Percentiles rank a stretch among this genome's conserved stretches.
Conservation (phyloP, 148 eudicot species). For the Silene uniflora region DNA sequence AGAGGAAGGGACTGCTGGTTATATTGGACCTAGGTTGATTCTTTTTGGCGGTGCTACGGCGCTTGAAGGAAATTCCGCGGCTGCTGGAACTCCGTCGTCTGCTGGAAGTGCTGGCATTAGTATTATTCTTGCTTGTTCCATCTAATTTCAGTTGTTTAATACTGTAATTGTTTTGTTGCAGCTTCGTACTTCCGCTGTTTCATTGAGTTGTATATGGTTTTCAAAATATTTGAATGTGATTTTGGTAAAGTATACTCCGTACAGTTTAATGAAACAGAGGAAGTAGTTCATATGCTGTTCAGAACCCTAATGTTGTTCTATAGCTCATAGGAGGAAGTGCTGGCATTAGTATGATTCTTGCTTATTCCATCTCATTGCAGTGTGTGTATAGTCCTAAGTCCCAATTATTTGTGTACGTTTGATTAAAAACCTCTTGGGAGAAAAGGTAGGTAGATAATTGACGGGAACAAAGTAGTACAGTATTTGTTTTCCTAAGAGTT, state of each 20-base stretch:
- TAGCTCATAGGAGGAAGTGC: slow-evolving; percentile 54
- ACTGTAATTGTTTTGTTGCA: neutral
- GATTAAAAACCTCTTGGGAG: too few species aligned
- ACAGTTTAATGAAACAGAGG: too few species aligned
- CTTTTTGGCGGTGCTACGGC: slow-evolving; percentile 99
- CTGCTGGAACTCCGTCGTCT: slow-evolving; percentile 79
- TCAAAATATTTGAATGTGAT: too few species aligned
- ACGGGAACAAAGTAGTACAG: neutral
- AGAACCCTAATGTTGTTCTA: neutral
- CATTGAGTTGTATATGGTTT: too few species aligned
- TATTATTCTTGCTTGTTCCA: slow-evolving; percentile 32
- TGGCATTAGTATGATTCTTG: slow-evolving; percentile 70
- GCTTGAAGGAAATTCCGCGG: slow-evolving; percentile 85
- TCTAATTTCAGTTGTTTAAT: neutral
- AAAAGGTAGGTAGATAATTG: too few species aligned
- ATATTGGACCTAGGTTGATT: slow-evolving; percentile 84
- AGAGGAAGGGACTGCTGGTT: slow-evolving; percentile 78
- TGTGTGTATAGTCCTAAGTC: too few species aligned
- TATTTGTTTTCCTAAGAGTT: neutral
- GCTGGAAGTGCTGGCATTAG: slow-evolving; percentile 99
- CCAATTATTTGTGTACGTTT: too few species aligned
- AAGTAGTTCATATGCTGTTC: neutral
- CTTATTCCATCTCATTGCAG: neutral
- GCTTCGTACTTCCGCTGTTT: neutral
- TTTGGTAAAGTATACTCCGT: too few species aligned